These are phyloP conservation scores for Bruguiera parviflora DNA, from an alignment of 345 rosid species.

Conservation along the genomic window DNA sequence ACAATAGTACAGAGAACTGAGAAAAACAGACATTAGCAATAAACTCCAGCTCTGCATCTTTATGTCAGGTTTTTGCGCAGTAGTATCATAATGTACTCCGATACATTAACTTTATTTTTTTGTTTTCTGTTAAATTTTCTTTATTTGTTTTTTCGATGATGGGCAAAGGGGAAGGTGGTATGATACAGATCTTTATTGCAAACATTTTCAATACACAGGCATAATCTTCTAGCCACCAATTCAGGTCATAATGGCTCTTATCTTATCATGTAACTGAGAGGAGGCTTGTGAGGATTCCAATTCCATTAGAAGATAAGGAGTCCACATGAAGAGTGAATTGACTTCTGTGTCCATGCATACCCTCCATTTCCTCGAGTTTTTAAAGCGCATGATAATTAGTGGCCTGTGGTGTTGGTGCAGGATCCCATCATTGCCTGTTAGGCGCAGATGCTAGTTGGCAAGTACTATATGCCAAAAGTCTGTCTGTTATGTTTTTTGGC, in stretches of 20 bases:
- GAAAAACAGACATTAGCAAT: neutral
- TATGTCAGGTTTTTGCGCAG: constrained; percentile 5
- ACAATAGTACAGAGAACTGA: neutral
- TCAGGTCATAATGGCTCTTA: constrained; percentile 33
- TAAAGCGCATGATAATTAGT: constrained; percentile 21
- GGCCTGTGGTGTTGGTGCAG: constrained; percentile 16
- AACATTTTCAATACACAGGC: constrained; percentile 28
- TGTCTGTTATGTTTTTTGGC: constrained; percentile 17
- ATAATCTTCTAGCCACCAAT: constrained; percentile 27
- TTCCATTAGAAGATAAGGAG: constrained; percentile 7
- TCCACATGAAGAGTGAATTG: constrained; percentile 17
- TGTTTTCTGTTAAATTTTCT: constrained; percentile 3
- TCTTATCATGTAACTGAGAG: constrained; percentile 28
- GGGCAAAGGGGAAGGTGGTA: neutral
- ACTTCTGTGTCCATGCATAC: constrained; percentile 24
- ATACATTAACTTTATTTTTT: constrained; percentile 19
- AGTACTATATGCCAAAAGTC: neutral
- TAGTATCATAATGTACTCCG: constrained; percentile 11
- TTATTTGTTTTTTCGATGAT: neutral
- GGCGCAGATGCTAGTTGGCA: constrained; percentile 43
- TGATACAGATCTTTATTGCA: constrained; percentile 30
- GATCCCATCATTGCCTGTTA: constrained; percentile 37
- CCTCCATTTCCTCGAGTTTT: constrained; percentile 19
- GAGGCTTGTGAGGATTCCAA: constrained; percentile 15
- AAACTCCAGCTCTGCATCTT: constrained; percentile 17